phyloP scores from a whole-genome alignment of 139 green algal genomes.

The Pseudopediastrum boryanum region DNA sequence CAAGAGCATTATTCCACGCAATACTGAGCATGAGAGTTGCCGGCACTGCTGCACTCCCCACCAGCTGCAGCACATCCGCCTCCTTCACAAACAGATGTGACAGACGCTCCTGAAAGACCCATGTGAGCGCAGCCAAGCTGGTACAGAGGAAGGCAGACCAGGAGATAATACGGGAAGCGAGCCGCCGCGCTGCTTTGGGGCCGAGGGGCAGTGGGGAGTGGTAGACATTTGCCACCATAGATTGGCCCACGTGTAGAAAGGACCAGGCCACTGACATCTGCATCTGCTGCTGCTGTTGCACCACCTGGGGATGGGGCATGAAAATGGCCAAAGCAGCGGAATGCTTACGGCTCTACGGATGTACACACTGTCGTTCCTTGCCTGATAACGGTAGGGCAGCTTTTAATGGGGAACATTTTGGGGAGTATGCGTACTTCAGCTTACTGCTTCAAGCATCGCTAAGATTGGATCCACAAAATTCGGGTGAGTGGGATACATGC shows the following conservation, averaged over 20 bases:
- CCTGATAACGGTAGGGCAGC: too few relatives aligned
- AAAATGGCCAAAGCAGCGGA: too few relatives aligned
- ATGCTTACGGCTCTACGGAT: too few relatives aligned
- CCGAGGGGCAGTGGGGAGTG: constrained; percentile 14
- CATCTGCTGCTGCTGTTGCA: constrained; percentile 53
- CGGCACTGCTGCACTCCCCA: constrained; percentile 14
- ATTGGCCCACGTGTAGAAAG: constrained; percentile 48
- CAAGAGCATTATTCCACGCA: constrained; percentile 45
- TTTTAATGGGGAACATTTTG: too few relatives aligned
- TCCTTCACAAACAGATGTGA: constrained; percentile 30
- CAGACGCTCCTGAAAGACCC: constrained; percentile 10
- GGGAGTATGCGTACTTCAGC: too few relatives aligned
- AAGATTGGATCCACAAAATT: too few relatives aligned
- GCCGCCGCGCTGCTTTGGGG: constrained; percentile 8
- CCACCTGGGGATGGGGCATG: too few relatives aligned
- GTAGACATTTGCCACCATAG: constrained; percentile 34
- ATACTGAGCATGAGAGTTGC: constrained; percentile 36
- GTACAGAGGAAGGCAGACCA: constrained; percentile 4
- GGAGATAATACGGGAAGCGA: constrained; percentile 6
- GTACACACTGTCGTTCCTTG: too few relatives aligned
- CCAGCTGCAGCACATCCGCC: constrained; percentile 12
- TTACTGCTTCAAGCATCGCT: too few relatives aligned
- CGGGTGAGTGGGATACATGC: too few relatives aligned
- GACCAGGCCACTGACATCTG: constrained; percentile 47
- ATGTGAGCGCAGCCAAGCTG: constrained; percentile 25